Evolutionary conservation across 2,329 filamentous ascomycete genomes (phyloP), one percentile per base, ranked within the genome.

Genomic region (Colletotrichum ledebouriae): DNA sequence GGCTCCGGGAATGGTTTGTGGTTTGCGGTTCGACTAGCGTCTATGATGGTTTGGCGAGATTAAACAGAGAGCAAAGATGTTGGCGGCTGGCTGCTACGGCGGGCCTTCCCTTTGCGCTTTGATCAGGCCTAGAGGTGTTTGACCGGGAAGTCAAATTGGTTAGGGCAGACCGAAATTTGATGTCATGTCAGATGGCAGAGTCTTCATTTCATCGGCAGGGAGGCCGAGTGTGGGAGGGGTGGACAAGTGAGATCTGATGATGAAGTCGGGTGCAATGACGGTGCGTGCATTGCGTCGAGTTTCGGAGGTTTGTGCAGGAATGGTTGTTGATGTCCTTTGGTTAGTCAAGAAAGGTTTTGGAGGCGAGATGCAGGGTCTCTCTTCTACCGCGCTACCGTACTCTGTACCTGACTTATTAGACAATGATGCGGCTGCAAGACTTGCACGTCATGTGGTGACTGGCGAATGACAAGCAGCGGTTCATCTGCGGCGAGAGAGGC

Each of bases 131-230:
- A 64, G 37, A 59, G 52, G 53, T 59, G 41, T 67, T 67, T 69
- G 66, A 66, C 66, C 47, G 60, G 66, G 66, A 66, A 66, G 62
- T 60, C 66, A 69, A 60, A 69, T 69, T 69, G 66, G 66, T 57
- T 56, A 69, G 42, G 66, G 61, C 34, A 17, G 61, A 49, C 66
- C 61, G 66, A 69, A 69, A 69, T 69, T 69, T 69, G 61, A 69
- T 69, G 66, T 59, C 47, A 65, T 53, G 47, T 65, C 42, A 69
- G 65, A 55, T 66, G 66, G 42, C 41, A 65, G n/a, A 53, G 60
- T 61, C 65, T 15, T 62, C n/a, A 46, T n/a, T n/a, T n/a, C 5
- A 46, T 46, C 42, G 15, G 42, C 17, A 46, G 37, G 22, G 42
- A 37, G 29, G 15, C 37, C 13, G 34, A 20, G 25, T 42, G 58